phyloP scores from a whole-genome alignment of 2,329 filamentous ascomycete genomes.

The Botrytis aclada region DNA sequence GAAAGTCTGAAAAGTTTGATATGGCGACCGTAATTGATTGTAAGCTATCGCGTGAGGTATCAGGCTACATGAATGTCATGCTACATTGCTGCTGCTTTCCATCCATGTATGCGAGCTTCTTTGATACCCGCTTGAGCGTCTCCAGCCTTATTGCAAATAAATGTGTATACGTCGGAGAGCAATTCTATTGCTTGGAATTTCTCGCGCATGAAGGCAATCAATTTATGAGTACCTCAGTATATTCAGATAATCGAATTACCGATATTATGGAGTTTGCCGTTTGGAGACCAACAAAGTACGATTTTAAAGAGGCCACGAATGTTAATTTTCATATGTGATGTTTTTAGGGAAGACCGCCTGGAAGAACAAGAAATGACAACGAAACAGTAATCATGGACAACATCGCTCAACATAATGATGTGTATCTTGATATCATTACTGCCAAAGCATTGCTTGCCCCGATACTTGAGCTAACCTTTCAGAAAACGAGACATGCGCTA shows the following conservation, averaged over 20 bases:
- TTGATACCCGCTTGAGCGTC: too few relatives aligned
- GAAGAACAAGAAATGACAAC: background rate
- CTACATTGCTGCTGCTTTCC: too few relatives aligned
- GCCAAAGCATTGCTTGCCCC: background rate
- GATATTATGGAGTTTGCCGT: background rate
- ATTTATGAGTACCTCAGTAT: background rate
- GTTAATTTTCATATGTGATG: background rate
- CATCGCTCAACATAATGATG: background rate
- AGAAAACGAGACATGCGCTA: background rate
- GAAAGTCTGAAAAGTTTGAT: background rate
- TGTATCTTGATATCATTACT: background rate
- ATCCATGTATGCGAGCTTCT: too few relatives aligned
- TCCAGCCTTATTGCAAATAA: background rate
- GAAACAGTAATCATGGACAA: background rate
- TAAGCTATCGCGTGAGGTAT: background rate
- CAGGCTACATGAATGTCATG: background rate
- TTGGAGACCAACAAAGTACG: background rate
- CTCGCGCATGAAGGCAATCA: background rate
- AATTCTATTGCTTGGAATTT: background rate
- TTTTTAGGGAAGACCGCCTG: background rate
- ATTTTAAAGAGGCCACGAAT: background rate
- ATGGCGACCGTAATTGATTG: background rate
- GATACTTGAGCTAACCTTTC: background rate
- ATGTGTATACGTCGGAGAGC: background rate
- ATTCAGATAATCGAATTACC: background rate